Base-by-base conservation (phyloP, 2,329 filamentous ascomycete genomes). In the Didymella lethalis region DNA sequence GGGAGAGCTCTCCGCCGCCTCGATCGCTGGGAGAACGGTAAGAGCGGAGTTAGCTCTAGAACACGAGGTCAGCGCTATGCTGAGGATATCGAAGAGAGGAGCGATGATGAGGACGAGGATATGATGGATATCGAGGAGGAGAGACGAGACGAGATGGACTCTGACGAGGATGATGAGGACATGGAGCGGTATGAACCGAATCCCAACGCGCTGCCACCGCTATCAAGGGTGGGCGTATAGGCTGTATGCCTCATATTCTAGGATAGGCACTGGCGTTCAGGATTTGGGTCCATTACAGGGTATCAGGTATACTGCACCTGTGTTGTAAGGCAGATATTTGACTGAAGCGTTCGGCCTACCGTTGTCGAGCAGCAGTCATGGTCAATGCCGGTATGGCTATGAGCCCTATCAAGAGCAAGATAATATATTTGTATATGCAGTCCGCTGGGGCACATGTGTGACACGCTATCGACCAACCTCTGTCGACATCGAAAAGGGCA, bases 1-100 rank as follows among this genome's bases (percentile, higher is more conserved):
- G 81, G 88, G 52, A 84, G 89, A 16, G 83, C 84, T 1, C 80
- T 83, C 20, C 84, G 91, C 28, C 83, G 91, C 40, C 79, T 94
- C n/a, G 80, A 84, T 51, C 84, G 91, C 31, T 94, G 91, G 91
- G 83, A 87, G 47, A 79, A 79, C 11, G 70, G 74, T n/a, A 63
- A 68, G 43, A 69, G 63, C 0, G 74, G 53, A 2, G 23, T 32
- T 16, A 43, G 43, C 32, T 36, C 56, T 63, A 60, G 50, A 12
- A 48, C 44, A 20, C 34, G 31, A 4, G 47, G 50, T 0, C 23
- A 44, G 34, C 48, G 58, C 11, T 54, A 61, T 20, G 46, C n/a
- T 8, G 54, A 58, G 25, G 54, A 53, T 3, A 32, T 51, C 43
- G 54, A 58, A 0, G 58, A 61, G 7, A 49, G 54, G 8, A 49